phyloP scores from a whole-genome alignment of 495 filamentous ascomycete species.

The Penicillium tannophilum region DNA sequence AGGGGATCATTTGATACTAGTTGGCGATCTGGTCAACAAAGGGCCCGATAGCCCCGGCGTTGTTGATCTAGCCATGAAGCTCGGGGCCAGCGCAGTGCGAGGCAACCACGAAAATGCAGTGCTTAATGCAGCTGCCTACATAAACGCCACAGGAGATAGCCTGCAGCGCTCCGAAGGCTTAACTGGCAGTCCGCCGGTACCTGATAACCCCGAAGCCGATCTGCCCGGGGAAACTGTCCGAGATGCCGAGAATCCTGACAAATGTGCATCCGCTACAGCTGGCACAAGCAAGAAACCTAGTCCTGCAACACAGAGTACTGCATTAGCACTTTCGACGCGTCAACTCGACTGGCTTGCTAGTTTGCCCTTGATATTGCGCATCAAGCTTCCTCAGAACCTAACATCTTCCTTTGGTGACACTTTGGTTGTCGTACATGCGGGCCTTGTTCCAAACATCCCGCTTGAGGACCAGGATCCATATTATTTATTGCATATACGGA shows the following conservation, averaged over 20 bases:
- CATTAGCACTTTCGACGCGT: conserved; percentile 38
- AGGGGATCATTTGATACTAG: conserved; percentile 23
- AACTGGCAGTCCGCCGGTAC: not conserved
- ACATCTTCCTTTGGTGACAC: conserved; percentile 40
- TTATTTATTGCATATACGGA: conserved; percentile 82
- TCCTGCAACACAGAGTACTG: conserved; percentile 17
- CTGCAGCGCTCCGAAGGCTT: not conserved
- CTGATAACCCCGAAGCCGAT: not conserved
- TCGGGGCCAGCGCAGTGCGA: conserved; percentile 71
- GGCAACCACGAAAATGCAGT: conserved; percentile 88
- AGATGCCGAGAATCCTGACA: not conserved
- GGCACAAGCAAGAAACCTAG: not conserved
- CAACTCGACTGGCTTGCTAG: conserved; percentile 65
- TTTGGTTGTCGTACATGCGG: conserved; percentile 74
- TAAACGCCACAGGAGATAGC: not conserved
- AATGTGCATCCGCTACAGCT: not conserved
- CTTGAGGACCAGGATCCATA: conserved; percentile 71
- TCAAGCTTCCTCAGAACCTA: conserved; percentile 45
- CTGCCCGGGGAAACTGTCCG: not conserved
- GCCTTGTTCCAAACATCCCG: conserved; percentile 66
- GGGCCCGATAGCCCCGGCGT: conserved; percentile 26
- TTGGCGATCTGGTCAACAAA: conserved; percentile 24
- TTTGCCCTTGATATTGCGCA: conserved; percentile 68
- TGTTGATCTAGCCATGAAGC: conserved; percentile 28
- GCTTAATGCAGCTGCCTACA: conserved; percentile 39